A percentile compares a stretch with the other conserved stretches of the same genome.
These are phyloP conservation scores for Tritrichomonas musculus DNA, from an alignment of 208 protist genomes.

Conservation along the genomic window DNA sequence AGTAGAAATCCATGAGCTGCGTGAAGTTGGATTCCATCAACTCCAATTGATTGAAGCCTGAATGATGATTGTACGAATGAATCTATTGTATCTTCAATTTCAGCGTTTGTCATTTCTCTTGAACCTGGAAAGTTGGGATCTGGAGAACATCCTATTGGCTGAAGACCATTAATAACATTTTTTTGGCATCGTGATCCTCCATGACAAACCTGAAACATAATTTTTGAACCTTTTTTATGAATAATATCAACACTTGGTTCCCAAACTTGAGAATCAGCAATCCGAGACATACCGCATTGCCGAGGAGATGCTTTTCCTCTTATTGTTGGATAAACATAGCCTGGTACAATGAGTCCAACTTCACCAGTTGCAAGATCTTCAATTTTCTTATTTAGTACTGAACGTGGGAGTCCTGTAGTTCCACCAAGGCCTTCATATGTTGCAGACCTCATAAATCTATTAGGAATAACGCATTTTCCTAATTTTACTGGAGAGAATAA, in stretches of 20 bases:
- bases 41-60: neutral
- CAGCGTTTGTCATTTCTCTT: neutral
- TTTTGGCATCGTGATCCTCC: neutral
- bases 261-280: neutral
- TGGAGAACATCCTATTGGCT: neutral
- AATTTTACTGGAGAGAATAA: neutral
- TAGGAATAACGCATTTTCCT: neutral
- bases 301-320: neutral
- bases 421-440: neutral
- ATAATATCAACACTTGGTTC: neutral
- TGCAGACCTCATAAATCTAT: neutral
- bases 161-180: neutral
- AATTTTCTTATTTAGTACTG: neutral
- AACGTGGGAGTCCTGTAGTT: neutral
- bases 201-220: neutral
- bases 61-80: neutral
- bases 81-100: neutral
- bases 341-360: neutral
- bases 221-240: neutral
- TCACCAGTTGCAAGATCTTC: neutral
- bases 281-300: neutral
- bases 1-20: conserved; percentile 17
- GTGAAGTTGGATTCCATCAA: conserved; percentile 8
- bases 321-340: neutral
- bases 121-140: neutral